These are phyloP conservation scores for Fusarium setosum DNA, from an alignment of 2,329 filamentous ascomycete species.

Conservation along the genomic window DNA sequence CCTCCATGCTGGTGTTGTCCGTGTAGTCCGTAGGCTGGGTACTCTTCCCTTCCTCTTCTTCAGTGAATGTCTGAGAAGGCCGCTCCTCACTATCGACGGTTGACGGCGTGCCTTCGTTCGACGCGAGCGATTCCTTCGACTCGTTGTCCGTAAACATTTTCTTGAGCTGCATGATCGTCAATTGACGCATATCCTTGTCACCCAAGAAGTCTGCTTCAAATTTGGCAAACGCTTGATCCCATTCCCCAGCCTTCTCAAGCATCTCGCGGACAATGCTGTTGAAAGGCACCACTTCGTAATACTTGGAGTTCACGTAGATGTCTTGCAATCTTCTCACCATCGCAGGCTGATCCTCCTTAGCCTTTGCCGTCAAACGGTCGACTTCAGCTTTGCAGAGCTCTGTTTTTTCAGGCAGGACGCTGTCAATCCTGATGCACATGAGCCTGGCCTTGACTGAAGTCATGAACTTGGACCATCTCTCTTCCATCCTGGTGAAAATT, in stretches of 20 bases:
- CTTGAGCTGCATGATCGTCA: slow-evolving; percentile 91
- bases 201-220: slow-evolving; percentile 96
- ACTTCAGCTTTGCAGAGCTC: slow-evolving; percentile 86
- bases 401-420: slow-evolving; percentile 86
- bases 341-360: slow-evolving; percentile 83
- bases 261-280: slow-evolving; percentile 90
- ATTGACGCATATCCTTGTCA: slow-evolving; percentile 93
- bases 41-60: slow-evolving; percentile 61
- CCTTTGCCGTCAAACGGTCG: slow-evolving; percentile 80
- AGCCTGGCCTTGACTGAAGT: slow-evolving; percentile 85
- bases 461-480: slow-evolving; percentile 88
- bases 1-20: slow-evolving; percentile 47
- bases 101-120: slow-evolving; percentile 74
- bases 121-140: slow-evolving; percentile 78
- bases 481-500: slow-evolving; percentile 83
- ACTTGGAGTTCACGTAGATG: slow-evolving; percentile 92
- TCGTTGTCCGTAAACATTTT: slow-evolving; percentile 96
- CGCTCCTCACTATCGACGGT: slow-evolving; percentile 62
- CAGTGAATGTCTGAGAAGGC: slow-evolving; percentile 57
- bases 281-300: slow-evolving; percentile 95
- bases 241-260: slow-evolving; percentile 91
- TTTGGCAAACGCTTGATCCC: slow-evolving; percentile 90
- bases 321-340: slow-evolving; percentile 85
- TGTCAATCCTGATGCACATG: slow-evolving; percentile 90
- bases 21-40: slow-evolving; percentile 56